These are phyloP conservation scores for Chaetomium sp. DNA, from an alignment of 2,329 filamentous ascomycete species.

Conservation along the genomic window DNA sequence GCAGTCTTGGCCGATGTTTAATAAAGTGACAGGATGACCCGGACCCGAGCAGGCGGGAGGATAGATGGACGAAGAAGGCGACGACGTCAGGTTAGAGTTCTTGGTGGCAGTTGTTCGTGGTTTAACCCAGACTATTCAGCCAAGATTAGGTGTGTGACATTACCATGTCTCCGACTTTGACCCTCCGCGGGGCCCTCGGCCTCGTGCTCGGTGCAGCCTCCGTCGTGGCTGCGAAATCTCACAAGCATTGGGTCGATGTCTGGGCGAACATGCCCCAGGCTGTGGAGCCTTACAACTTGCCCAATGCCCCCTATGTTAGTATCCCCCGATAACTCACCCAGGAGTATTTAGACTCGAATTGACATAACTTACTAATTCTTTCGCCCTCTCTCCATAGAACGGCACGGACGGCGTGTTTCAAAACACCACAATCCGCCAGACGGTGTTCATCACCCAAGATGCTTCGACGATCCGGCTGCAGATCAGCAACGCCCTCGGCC, in stretches of 20 bases:
- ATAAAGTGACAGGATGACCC: background rate
- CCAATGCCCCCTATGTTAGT: conserved; percentile 48
- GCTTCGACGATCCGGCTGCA: conserved; percentile 50
- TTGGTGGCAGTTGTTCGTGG: background rate
- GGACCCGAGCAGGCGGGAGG: background rate
- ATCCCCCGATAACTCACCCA: background rate
- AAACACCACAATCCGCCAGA: conserved; percentile 57
- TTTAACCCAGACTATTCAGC: background rate
- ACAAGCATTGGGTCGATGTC: conserved; percentile 51
- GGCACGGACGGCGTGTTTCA: conserved; percentile 45
- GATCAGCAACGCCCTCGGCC: conserved; percentile 56
- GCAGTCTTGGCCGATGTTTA: conserved; percentile 7
- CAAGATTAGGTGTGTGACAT: background rate
- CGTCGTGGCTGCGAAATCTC: conserved; percentile 14
- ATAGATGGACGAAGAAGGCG: background rate
- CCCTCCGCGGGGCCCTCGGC: conserved; percentile 14
- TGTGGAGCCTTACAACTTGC: conserved; percentile 53
- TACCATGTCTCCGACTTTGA: conserved; percentile 9
- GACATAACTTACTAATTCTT: background rate
- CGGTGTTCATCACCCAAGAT: conserved; percentile 48
- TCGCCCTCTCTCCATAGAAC: conserved; percentile 36
- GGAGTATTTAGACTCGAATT: too few species aligned
- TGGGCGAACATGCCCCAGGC: conserved; percentile 60
- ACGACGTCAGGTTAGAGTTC: too few species aligned
- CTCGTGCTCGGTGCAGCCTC: conserved; percentile 13